Base-by-base conservation (phyloP, 441 rosid genomes). In the Euphorbia schlechtendalii region DNA sequence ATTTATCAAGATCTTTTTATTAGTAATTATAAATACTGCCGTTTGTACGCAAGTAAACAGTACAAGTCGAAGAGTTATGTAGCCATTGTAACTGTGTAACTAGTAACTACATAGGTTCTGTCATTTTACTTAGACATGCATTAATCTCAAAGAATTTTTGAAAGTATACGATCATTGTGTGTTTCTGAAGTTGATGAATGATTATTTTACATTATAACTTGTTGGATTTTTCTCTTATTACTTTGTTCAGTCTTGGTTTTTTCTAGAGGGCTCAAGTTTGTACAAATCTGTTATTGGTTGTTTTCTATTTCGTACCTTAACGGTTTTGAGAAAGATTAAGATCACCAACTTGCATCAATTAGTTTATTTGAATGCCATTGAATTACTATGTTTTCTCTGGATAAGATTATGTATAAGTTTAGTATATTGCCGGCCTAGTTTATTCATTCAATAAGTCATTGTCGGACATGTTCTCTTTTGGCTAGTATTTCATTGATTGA, bases 201-300 rank as follows among this genome's bases (percentile, higher is more conserved):
- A 1, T 51, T 51, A n/a, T 59, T 10, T 18, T 22, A 3, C 10
- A 6, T 48, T 5, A 56, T 41, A 10, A 1, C n/a, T 18, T 41
- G 13, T 15, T 41, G 22, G 21, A 60, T 14, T 17, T 18, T 18
- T 49, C 9, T 18, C 10, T 59, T 38, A 24, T 48, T 18, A 5
- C 0, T 48, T 32, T 32, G 21, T 18, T 36, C 14, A 64, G 15
- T 15, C 38, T 22, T 12, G 21, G 11, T 2, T 43, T 11, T 30
- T 17, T 17, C 18, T 6, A 40, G 8, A 64, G 21, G 36, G 38
- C 28, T 5, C 22, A 27, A 21, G 20, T 53, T 25, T 38, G 60
- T 17, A 6, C 34, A 36, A 64, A 30, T 65, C n/a, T 65, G 15
- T 27, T 40, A 13, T 65, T n/a, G n/a, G n/a, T 64, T 53, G 25